phyloP scores from a whole-genome alignment of 2,329 filamentous ascomycete genomes.

The Phyllosticta citriasiana region DNA sequence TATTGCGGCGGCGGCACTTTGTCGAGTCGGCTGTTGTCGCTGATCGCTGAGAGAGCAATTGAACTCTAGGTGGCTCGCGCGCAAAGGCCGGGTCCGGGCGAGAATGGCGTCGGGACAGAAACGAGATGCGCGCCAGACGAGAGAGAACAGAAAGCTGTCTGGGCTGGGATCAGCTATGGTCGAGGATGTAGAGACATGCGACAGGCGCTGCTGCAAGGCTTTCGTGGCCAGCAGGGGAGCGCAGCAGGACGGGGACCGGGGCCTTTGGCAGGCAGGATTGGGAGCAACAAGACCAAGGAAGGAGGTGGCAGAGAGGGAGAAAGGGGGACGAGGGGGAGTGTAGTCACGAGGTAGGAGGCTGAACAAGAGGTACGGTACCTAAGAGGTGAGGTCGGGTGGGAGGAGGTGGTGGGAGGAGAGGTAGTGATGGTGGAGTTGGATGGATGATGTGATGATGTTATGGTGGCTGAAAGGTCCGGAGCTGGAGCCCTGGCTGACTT shows the following conservation, averaged over 20 bases:
- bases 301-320: neutral
- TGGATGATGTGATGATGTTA: neutral
- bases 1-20: neutral
- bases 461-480: slow-evolving; percentile 1
- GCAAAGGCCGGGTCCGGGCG: neutral
- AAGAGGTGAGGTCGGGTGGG: neutral
- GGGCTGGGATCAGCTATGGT: slow-evolving; percentile 3
- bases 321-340: neutral
- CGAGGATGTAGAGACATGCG: slow-evolving; percentile 7
- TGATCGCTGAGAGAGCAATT: slow-evolving; percentile 8
- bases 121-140: slow-evolving; percentile 3
- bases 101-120: neutral
- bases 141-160: neutral
- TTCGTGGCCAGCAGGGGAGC: neutral
- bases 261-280: neutral
- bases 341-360: neutral
- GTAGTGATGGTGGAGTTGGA: neutral
- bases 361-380: neutral
- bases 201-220: slow-evolving; percentile 6
- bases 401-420: neutral
- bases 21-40: slow-evolving; percentile 6
- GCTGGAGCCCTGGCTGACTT: neutral
- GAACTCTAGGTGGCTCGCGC: slow-evolving; percentile 9
- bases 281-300: neutral
- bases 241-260: neutral